Evolutionary conservation across 2,329 filamentous ascomycete genomes (phyloP).

Genomic region (Pezicula radicicola): DNA sequence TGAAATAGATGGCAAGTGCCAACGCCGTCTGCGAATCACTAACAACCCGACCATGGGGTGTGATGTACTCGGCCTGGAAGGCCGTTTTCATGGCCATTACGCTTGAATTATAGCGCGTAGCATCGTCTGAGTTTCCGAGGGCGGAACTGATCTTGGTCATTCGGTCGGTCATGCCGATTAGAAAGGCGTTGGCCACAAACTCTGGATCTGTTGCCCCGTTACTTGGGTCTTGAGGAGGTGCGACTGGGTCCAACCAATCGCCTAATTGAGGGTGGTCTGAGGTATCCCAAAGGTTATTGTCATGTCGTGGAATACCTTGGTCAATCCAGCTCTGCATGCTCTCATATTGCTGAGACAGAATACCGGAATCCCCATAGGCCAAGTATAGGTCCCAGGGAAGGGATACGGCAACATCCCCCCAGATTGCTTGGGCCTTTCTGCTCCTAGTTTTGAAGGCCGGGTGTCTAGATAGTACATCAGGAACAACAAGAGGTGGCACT

Average conservation of each 20-base stretch:
- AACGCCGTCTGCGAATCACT: conserved; percentile 17
- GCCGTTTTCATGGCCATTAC: too few relatives aligned
- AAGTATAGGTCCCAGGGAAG: conserved; percentile 39
- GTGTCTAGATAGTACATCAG: too few relatives aligned
- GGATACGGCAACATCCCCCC: conserved; percentile 40
- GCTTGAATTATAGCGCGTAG: not conserved
- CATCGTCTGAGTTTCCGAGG: conserved; percentile 11
- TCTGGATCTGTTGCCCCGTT: conserved; percentile 32
- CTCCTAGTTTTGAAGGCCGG: conserved; percentile 14
- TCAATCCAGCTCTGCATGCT: conserved; percentile 39
- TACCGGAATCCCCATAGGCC: conserved; percentile 32
- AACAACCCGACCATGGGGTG: conserved; percentile 2
- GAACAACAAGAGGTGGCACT: conserved; percentile 15
- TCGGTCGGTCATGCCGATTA: conserved; percentile 35
- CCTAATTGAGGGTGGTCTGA: conserved; percentile 28
- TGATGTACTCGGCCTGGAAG: conserved; percentile 3
- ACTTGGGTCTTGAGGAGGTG: conserved; percentile 35
- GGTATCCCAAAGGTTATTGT: conserved; percentile 36
- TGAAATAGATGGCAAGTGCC: conserved; percentile 14
- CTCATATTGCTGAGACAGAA: conserved; percentile 35
- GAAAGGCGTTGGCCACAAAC: conserved; percentile 41
- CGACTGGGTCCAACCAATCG: conserved; percentile 44
- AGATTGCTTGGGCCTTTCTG: conserved; percentile 25
- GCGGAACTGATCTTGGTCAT: conserved; percentile 31
- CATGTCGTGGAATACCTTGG: conserved; percentile 31